Base-by-base conservation (phyloP, 2,329 filamentous ascomycete species). In the Didymella glomerata region DNA sequence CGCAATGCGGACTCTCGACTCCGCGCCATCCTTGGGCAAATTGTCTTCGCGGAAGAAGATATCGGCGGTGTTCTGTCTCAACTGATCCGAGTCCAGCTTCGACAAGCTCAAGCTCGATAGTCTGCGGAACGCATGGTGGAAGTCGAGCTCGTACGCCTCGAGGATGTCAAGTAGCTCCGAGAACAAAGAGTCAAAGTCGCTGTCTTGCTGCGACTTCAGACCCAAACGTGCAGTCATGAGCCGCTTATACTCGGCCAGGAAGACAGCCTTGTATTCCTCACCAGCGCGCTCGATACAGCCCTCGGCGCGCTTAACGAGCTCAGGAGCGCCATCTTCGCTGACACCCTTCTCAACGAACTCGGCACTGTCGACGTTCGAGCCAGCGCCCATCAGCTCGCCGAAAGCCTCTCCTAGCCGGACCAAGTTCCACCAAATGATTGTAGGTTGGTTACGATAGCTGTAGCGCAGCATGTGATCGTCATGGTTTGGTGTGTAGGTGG, bases 341-440 rank as follows among this genome's bases (percentile, higher is more conserved):
- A 97, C 86, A 1, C 94, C 93, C 14, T 92, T 84, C 9, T 86
- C 82, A 5, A 91, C 79, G 68, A 97, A 97, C 1, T 81, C 81
- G 1, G 85, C 77, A 11, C 89, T 85, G 70, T 99, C 93, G 30
- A 94, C 88, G 36, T 82, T 80, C 1, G 83, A 78, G 0, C 91
- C 94, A 0, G 90, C 86, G 18, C 94, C 95, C 55, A 99, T 87
- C 1, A 97, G 82, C 77, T 98, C 95, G 20, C 92, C 95, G 0
- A 99, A 75, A 0, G 90, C 86, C 79, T 99, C 95, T 57, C 93
- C 95, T 0, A 99, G 85, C 1, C 95, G 88, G 1, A 97, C 92
- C 0, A 98, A 83, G 71, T 98, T 98, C 95, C 95, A 99, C 95
- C 95, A 99, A 72, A 99, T 95, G 57, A 99, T 91, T 42, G 89